Percentiles rank a stretch among this genome's conserved stretches.
These are phyloP conservation scores for Lactarius hengduanensis DNA, from an alignment of 768 basidiomycete genomes.

Conservation along the genomic window DNA sequence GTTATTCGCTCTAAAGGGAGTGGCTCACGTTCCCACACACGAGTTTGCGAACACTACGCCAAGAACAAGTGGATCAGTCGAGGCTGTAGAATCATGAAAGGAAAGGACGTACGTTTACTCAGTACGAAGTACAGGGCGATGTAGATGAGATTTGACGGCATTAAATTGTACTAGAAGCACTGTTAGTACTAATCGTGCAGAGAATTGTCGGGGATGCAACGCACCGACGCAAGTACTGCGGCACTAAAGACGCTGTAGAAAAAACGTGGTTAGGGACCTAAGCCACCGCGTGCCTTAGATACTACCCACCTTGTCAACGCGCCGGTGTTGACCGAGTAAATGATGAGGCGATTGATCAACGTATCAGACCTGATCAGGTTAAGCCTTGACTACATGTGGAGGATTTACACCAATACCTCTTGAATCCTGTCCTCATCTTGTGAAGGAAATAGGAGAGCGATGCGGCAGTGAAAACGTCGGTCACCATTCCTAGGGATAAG, in stretches of 20 bases:
- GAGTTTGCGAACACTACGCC: conserved; percentile 28
- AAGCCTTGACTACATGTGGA: neutral
- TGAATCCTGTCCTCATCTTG: conserved; percentile 49
- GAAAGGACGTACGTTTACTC: conserved; percentile 43
- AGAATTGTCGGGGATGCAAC: conserved; percentile 28
- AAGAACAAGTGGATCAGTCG: neutral
- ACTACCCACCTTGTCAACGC: conserved; percentile 52
- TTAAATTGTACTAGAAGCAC: conserved; percentile 51
- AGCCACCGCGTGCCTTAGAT: conserved; percentile 2
- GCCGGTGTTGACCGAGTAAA: conserved; percentile 66
- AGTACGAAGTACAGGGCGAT: conserved; percentile 61
- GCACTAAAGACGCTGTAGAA: conserved; percentile 43
- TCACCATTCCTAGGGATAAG: conserved; percentile 48
- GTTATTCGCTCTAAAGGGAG: neutral
- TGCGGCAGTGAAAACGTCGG: conserved; percentile 51
- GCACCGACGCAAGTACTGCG: conserved; percentile 56
- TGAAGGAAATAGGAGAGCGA: conserved; percentile 56
- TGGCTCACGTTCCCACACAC: conserved; percentile 27
- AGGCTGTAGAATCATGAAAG: neutral
- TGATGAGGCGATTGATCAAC: conserved; percentile 52
- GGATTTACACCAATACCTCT: conserved; percentile 35
- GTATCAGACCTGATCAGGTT: conserved; percentile 49
- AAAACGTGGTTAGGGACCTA: neutral
- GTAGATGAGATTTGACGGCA: conserved; percentile 57
- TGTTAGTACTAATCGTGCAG: conserved; percentile 6